phyloP scores from a whole-genome alignment of 2,329 filamentous ascomycete species.

The Venturia carpophila region DNA sequence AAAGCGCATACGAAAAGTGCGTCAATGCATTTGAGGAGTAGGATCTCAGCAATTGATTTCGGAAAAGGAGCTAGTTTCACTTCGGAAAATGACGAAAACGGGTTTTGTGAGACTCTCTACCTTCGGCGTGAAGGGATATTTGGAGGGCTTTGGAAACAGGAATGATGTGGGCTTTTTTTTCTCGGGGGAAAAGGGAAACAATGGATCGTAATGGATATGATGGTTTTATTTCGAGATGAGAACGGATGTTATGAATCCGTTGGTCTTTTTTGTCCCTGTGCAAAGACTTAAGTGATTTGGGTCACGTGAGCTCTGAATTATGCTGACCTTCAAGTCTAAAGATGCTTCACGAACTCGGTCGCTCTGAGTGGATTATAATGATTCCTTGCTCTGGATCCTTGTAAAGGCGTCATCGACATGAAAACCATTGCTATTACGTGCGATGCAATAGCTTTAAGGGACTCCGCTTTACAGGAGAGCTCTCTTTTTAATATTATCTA shows the following conservation, averaged over 20 bases:
- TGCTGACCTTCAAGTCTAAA: too few relatives aligned
- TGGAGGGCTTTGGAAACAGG: background rate
- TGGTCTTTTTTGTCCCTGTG: background rate
- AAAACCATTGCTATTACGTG: too few relatives aligned
- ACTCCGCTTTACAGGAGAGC: too few relatives aligned
- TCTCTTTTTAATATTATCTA: too few relatives aligned
- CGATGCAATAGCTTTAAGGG: too few relatives aligned
- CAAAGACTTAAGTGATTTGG: too few relatives aligned
- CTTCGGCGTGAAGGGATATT: background rate
- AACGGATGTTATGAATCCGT: background rate
- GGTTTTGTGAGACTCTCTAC: background rate
- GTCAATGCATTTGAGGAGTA: background rate
- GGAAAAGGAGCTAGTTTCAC: background rate
- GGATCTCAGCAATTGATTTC: background rate
- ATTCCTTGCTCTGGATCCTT: too few relatives aligned
- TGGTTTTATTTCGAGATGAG: background rate
- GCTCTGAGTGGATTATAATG: too few relatives aligned
- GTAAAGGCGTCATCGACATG: too few relatives aligned
- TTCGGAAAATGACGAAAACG: background rate
- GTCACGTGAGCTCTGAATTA: too few relatives aligned
- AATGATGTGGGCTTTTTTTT: background rate
- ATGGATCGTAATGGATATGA: background rate
- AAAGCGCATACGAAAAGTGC: background rate
- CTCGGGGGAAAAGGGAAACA: background rate
- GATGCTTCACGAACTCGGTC: too few relatives aligned